These are phyloP conservation scores for Periconia sp. DNA, from an alignment of 2,329 filamentous ascomycete genomes.

Conservation along the genomic window DNA sequence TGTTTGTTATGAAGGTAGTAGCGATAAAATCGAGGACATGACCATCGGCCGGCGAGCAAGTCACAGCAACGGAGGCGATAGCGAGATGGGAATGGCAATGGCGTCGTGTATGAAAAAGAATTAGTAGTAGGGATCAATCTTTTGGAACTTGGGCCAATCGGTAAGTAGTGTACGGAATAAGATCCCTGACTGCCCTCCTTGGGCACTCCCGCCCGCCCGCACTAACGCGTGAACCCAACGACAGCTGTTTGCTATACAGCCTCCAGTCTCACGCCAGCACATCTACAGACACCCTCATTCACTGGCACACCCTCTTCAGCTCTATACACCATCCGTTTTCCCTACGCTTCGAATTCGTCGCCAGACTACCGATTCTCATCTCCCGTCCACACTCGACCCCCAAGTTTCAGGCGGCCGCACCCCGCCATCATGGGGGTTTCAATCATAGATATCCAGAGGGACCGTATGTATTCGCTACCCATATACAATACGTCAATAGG, in stretches of 20 bases:
- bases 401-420: conserved; percentile 18
- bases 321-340: background rate
- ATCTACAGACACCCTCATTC: background rate
- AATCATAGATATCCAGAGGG: conserved; percentile 80
- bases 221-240: background rate
- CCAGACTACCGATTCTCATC: background rate
- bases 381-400: background rate
- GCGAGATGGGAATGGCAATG: background rate
- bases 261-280: background rate
- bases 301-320: background rate
- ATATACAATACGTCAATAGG: background rate
- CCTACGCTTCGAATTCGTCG: background rate
- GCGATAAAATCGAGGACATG: background rate
- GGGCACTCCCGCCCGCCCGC: background rate
- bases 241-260: background rate
- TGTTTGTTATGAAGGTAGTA: background rate
- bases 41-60: background rate
- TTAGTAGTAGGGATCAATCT: background rate
- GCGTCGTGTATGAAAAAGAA: background rate
- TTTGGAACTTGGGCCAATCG: background rate
- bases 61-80: background rate
- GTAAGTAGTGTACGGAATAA: too few species aligned
- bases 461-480: conserved; percentile 54
- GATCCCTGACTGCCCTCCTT: background rate
- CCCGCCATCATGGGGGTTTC: conserved; percentile 73